A percentile compares a stretch with the other conserved stretches of the same genome.
These are phyloP conservation scores for Prorocentrum cordatum DNA, from an alignment of 169 alveolate genomes.

Conservation along the genomic window DNA sequence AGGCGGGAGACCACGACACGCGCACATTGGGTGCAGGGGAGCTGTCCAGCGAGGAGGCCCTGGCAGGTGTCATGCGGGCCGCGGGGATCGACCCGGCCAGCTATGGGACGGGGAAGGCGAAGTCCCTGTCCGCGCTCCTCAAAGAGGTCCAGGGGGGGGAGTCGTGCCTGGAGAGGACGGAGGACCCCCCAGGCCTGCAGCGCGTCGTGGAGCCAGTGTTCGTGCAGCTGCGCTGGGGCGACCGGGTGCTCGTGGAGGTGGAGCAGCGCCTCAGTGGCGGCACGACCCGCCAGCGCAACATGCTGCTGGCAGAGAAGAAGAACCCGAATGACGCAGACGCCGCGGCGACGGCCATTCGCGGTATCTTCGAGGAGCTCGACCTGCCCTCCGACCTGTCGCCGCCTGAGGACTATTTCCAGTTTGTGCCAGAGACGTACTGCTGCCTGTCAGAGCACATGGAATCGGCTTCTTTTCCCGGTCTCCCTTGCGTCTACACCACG, in stretches of 20 bases:
- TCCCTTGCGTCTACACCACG: constrained; percentile 58
- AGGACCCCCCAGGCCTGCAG: not conserved
- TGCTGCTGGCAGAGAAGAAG: constrained; percentile 54
- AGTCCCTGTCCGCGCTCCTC: not conserved
- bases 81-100: constrained; percentile 34
- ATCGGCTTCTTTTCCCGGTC: constrained; percentile 8
- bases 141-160: no score
- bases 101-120: constrained; percentile 36
- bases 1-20: no score
- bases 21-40: no score
- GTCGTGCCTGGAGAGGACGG: constrained; percentile 64
- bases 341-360: constrained; percentile 17
- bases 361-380: no score
- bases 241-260: constrained; percentile 40
- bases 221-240: constrained; percentile 26
- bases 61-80: no score
- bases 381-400: no score
- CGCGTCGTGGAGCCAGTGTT: constrained; percentile 49
- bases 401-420: no score
- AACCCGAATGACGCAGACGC: constrained; percentile 8
- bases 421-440: constrained; percentile 40
- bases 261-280: constrained; percentile 40
- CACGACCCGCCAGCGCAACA: constrained; percentile 30
- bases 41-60: no score
- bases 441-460: constrained; percentile 51